These are phyloP conservation scores for Colletotrichum orbiculare DNA, from an alignment of 2,329 filamentous ascomycete species.

Conservation along the genomic window DNA sequence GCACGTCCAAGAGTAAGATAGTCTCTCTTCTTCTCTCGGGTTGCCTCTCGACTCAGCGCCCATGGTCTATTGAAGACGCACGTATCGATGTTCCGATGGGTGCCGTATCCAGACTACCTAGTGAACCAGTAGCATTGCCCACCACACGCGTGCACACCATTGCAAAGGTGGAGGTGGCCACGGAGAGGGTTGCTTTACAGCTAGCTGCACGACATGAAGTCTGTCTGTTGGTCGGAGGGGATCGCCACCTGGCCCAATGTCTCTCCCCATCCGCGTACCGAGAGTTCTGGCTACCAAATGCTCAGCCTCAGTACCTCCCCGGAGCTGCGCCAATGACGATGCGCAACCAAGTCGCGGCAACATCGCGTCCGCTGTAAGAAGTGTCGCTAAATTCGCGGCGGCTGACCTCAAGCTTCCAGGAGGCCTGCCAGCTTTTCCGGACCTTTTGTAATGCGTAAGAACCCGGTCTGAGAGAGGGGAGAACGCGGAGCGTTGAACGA, in stretches of 20 bases:
- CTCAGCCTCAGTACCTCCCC: conserved; percentile 34
- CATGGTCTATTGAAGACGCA: too few species aligned
- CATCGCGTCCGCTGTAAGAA: neutral
- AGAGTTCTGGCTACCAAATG: conserved; percentile 30
- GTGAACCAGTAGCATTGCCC: too few species aligned
- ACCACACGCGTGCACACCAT: too few species aligned
- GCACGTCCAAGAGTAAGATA: neutral
- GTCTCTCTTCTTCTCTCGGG: neutral
- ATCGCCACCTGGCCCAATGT: conserved; percentile 27
- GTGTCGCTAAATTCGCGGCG: too few species aligned
- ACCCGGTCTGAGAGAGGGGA: too few species aligned
- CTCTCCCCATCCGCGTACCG: conserved; percentile 13
- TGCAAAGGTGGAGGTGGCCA: neutral
- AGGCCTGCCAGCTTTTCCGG: too few species aligned
- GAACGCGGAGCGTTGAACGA: too few species aligned
- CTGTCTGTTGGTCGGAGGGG: conserved; percentile 1
- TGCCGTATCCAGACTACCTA: too few species aligned
- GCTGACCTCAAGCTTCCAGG: too few species aligned
- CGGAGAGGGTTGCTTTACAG: neutral
- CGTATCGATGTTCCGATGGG: too few species aligned
- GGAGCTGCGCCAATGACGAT: conserved; percentile 8
- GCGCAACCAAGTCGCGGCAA: conserved; percentile 1
- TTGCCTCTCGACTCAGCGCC: too few species aligned
- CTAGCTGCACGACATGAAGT: neutral
- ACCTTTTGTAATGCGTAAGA: too few species aligned